A percentile compares a stretch with the other conserved stretches of the same genome.
Conservation (phyloP, 1,284 basidiomycete species). For the Irpex lacteus region DNA sequence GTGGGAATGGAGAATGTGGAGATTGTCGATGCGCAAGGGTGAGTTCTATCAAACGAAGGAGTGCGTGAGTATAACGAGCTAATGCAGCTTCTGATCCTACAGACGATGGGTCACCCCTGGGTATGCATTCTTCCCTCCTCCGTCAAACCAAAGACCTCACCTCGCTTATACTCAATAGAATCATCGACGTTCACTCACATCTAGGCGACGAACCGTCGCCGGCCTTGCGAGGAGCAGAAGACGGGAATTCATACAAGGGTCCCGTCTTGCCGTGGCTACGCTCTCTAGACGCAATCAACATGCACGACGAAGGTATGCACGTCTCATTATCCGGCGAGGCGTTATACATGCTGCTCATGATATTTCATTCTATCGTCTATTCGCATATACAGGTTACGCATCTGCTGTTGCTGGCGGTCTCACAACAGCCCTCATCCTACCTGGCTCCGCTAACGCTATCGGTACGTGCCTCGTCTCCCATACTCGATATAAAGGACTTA, state of each 20-base stretch:
- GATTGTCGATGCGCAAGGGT: constrained; percentile 20
- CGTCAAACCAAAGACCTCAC: background rate
- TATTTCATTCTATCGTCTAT: background rate
- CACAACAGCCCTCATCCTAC: constrained; percentile 69
- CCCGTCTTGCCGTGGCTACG: constrained; percentile 46
- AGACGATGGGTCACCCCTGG: constrained; percentile 27
- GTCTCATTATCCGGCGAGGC: background rate
- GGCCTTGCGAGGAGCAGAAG: constrained; percentile 26
- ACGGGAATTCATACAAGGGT: constrained; percentile 36
- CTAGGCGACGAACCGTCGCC: constrained; percentile 23
- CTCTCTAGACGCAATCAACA: constrained; percentile 46
- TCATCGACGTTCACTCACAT: constrained; percentile 45
- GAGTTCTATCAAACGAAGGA: background rate
- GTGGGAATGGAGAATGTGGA: constrained; percentile 9
- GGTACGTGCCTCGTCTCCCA: constrained; percentile 2
- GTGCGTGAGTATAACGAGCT: background rate
- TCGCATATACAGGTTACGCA: constrained; percentile 35
- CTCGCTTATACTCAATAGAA: constrained; percentile 23
- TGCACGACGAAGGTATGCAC: constrained; percentile 39
- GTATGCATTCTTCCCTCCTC: constrained; percentile 9
- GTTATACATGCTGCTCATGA: background rate
- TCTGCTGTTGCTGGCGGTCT: constrained; percentile 56
- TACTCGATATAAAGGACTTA: background rate
- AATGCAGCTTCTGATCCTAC: background rate
- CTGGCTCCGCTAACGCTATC: constrained; percentile 51